These are phyloP conservation scores for Globisporangium canariense DNA, from an alignment of 352 stramenopile genomes.

Conservation along the genomic window DNA sequence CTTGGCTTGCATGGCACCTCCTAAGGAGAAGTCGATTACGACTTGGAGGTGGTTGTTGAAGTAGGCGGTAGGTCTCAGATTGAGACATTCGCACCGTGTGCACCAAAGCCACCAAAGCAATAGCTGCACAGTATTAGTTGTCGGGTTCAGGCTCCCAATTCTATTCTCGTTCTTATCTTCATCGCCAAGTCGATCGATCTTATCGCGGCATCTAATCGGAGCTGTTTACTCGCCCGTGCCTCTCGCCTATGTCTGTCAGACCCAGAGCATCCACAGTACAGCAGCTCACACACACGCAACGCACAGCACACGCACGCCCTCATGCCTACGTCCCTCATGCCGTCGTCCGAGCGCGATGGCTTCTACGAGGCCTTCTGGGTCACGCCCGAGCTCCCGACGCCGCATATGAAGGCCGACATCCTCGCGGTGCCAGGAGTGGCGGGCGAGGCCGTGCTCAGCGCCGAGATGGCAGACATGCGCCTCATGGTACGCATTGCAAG, in stretches of 20 bases:
- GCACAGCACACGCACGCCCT: not conserved
- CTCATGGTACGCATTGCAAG: not conserved
- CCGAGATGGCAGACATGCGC: conserved; percentile 9
- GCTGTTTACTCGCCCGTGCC: too few species aligned
- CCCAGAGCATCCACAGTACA: not conserved
- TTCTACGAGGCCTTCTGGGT: conserved; percentile 43
- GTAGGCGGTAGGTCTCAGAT: too few species aligned
- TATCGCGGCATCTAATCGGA: not conserved
- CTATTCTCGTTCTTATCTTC: too few species aligned
- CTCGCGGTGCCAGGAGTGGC: not conserved
- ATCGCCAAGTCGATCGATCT: not conserved
- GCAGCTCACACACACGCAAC: not conserved
- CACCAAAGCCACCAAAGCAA: too few species aligned
- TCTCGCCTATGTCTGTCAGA: not conserved
- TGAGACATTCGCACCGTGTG: too few species aligned
- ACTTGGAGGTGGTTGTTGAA: too few species aligned
- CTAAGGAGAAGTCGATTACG: too few species aligned
- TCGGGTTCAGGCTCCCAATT: too few species aligned
- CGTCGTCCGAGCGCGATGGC: conserved; percentile 12
- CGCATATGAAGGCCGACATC: conserved; percentile 18
- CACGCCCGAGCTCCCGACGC: conserved; percentile 26
- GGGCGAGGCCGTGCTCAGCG: not conserved
- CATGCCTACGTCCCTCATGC: not conserved
- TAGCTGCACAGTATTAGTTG: too few species aligned
- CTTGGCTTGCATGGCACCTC: too few species aligned